Conservation (phyloP, 1,284 basidiomycete species). For the Boletus smithii region DNA sequence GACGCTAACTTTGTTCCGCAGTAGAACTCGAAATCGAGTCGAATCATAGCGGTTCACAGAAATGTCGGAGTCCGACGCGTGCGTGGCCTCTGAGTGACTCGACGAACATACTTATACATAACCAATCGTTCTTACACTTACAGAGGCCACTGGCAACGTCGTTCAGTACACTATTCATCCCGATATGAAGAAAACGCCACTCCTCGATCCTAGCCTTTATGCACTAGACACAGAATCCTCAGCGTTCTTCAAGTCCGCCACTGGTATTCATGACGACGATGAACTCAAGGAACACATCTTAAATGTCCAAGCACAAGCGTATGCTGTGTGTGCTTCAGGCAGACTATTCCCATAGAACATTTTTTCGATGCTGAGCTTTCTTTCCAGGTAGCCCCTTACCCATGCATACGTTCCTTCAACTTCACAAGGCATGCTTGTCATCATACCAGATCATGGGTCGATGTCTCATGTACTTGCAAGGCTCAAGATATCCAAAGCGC, state of each 20-base stretch:
- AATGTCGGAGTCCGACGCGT: too few species aligned
- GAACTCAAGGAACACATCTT: slow-evolving; percentile 39
- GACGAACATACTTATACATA: neutral
- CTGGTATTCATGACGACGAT: slow-evolving; percentile 29
- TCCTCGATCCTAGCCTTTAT: slow-evolving; percentile 18
- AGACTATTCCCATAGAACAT: neutral
- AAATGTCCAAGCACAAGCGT: slow-evolving; percentile 31
- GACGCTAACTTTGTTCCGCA: too few species aligned
- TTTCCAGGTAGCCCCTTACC: slow-evolving; percentile 22
- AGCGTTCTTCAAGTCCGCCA: slow-evolving; percentile 25
- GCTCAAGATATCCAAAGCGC: slow-evolving; percentile 21
- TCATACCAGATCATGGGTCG: neutral
- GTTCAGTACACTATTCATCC: neutral
- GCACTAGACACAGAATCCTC: slow-evolving; percentile 12
- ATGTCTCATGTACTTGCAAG: slow-evolving; percentile 5
- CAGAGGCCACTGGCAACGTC: too few species aligned
- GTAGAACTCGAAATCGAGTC: too few species aligned
- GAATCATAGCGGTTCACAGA: too few species aligned
- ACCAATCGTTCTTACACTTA: too few species aligned
- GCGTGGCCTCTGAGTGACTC: neutral
- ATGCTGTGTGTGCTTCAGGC: slow-evolving; percentile 5
- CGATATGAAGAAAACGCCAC: neutral
- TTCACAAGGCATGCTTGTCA: slow-evolving; percentile 16
- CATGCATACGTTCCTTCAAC: slow-evolving; percentile 19
- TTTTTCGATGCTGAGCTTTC: neutral